Percentiles rank a stretch among this genome's conserved stretches.
Evolutionary conservation across 129 eudicot genomes (phyloP).

Genomic region (Saposhnikovia divaricata): DNA sequence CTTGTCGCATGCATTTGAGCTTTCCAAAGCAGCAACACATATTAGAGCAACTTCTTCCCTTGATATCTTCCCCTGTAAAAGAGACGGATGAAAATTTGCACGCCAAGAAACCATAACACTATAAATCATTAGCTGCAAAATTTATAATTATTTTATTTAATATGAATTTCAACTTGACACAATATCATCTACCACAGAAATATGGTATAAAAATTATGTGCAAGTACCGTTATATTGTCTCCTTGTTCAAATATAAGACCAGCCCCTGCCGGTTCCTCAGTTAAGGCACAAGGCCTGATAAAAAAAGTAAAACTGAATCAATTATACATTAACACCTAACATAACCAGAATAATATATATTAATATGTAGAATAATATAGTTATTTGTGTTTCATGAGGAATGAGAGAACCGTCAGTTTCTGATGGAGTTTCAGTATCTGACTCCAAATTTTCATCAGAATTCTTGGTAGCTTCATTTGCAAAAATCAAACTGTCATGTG

Average conservation of each 20-base stretch:
- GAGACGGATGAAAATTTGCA: not conserved
- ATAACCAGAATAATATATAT: no score
- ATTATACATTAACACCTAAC: no score
- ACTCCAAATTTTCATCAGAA: no score
- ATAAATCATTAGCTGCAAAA: not conserved
- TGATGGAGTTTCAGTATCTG: no score
- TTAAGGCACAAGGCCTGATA: conserved; percentile 95
- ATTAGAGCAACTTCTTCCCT: conserved; percentile 93
- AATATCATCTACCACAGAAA: not conserved
- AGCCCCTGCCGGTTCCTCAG: conserved; percentile 99
- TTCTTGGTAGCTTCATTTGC: no score
- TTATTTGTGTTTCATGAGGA: no score
- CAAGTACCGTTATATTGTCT: conserved; percentile 81
- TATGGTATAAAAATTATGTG: not conserved
- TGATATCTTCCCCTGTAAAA: conserved; percentile 81
- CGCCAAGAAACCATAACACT: not conserved
- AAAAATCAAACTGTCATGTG: no score
- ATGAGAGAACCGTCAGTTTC: no score
- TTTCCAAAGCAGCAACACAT: conserved; percentile 91
- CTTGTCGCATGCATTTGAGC: conserved; percentile 83
- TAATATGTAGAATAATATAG: no score
- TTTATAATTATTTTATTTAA: not conserved
- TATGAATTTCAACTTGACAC: not conserved
- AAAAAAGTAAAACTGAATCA: no score
- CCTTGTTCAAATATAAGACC: conserved; percentile 96